phyloP scores from a whole-genome alignment of 169 alveolate genomes.

The Ichthyophthirius multifiliis region DNA sequence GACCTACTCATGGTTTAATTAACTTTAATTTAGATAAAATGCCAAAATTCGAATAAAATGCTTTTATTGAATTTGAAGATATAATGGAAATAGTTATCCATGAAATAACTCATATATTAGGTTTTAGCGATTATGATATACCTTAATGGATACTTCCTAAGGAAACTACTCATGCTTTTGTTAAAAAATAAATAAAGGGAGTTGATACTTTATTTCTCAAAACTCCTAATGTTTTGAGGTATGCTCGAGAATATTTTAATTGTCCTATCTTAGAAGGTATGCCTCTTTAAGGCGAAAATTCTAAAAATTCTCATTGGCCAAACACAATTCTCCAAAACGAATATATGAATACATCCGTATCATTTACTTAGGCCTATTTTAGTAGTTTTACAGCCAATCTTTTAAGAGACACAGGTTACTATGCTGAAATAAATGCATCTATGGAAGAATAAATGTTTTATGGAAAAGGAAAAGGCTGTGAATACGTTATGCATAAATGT shows the following conservation, averaged over 20 bases:
- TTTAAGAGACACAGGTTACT: conserved; percentile 2
- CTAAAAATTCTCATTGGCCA: conserved; percentile 55
- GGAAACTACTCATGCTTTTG: not conserved
- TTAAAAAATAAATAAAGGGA: not conserved
- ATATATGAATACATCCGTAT: conserved; percentile 45
- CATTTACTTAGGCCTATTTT: too few species aligned
- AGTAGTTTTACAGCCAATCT: not conserved
- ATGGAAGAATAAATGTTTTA: not conserved
- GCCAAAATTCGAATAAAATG: too few species aligned
- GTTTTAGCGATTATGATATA: not conserved
- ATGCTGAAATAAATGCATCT: not conserved
- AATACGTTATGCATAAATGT: not conserved
- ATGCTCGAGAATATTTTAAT: conserved; percentile 30
- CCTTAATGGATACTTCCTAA: not conserved
- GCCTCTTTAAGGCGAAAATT: conserved; percentile 46
- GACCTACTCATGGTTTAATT: too few species aligned
- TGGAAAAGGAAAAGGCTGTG: not conserved
- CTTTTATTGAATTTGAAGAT: too few species aligned
- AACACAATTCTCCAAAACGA: conserved; percentile 39
- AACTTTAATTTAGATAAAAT: too few species aligned
- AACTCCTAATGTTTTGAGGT: conserved; percentile 32
- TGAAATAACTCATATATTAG: not conserved
- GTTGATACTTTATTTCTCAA: not conserved
- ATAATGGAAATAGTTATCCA: not conserved
- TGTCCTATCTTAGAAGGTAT: conserved; percentile 42